Evolutionary conservation across 2,329 filamentous ascomycete species (phyloP).

Genomic region (Pyricularia sp.): DNA sequence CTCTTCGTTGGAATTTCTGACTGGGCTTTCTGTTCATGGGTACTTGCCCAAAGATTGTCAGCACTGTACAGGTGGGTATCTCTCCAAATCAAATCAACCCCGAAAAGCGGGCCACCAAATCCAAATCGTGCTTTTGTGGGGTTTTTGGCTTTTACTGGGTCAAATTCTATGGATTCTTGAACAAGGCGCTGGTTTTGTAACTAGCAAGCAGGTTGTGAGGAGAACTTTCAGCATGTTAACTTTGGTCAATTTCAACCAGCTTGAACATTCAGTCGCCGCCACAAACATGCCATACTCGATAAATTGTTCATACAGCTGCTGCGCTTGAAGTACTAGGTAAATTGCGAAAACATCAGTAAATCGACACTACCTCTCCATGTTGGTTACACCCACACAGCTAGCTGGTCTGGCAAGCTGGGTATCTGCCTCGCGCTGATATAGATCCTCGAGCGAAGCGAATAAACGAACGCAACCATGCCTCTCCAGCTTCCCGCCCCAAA

Average conservation of each 20-base stretch:
- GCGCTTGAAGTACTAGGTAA: neutral
- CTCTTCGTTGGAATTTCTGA: neutral
- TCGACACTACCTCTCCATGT: neutral
- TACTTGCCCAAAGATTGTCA: neutral
- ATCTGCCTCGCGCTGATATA: neutral
- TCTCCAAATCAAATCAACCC: neutral
- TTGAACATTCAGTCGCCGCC: neutral
- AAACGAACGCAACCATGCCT: constrained; percentile 1
- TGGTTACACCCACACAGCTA: neutral
- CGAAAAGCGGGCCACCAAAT: neutral
- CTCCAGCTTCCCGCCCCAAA: constrained; percentile 10
- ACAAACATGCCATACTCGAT: neutral
- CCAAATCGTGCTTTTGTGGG: neutral
- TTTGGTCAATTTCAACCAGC: neutral
- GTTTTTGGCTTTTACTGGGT: neutral
- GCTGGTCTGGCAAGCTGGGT: too few species aligned
- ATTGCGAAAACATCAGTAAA: neutral
- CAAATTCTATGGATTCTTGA: neutral
- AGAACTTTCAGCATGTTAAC: neutral
- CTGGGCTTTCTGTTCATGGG: neutral
- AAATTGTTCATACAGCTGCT: neutral
- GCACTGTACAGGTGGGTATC: neutral
- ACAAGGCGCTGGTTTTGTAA: neutral
- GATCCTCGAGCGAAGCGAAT: neutral
- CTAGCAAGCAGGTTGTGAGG: neutral